Evolutionary conservation across 257 asterid genomes (phyloP), one percentile per base, ranked within the genome.

Genomic region (Nicotiana otophora): DNA sequence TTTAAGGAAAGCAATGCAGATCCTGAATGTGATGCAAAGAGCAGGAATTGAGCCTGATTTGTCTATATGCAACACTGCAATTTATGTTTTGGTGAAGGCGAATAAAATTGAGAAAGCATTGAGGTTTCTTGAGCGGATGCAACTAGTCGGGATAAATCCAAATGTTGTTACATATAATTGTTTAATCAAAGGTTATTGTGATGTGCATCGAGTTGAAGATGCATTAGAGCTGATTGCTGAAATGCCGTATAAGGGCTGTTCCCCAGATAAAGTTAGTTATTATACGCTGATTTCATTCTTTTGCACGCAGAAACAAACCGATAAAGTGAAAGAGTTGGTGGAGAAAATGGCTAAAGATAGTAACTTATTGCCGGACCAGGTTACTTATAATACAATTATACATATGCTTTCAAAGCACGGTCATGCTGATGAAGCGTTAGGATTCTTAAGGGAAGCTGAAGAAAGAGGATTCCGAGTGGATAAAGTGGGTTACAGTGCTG

Each of bases 131-230:
- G 92, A 90, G 87, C 88, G 97, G 81, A 96, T 96, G 99, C 86
- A 87, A 85, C 84, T 88, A 63, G 93, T 94, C 34, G 98, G 98
- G 66, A 90, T 93, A 81, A 85, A 87, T 54, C 98, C 98, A 57
- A 85, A 91, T 85, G 92, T 91, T 48, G 82, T 89, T 57, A 85
- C 99, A 0, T 94, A 93, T 75, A 96, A 96, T 78, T 91, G 98
- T 83, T 89, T 96, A 89, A 91, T 96, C 33, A 94, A 91, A 91
- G 98, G 98, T 34, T 93, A 91, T 57, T 94, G 99, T 89, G 98
- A 93, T 86, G 75, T 57, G 81, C 86, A 89, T 69, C 86, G 75
- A 68, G 33, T 90, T 60, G 97, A 89, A 77, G 88, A 85, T 72
- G 98, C 98, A 23, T 5, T 92, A 48, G 89, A 89, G 88, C 30